Conservation (phyloP, 441 rosid genomes). For the Euphorbia celastroides region DNA sequence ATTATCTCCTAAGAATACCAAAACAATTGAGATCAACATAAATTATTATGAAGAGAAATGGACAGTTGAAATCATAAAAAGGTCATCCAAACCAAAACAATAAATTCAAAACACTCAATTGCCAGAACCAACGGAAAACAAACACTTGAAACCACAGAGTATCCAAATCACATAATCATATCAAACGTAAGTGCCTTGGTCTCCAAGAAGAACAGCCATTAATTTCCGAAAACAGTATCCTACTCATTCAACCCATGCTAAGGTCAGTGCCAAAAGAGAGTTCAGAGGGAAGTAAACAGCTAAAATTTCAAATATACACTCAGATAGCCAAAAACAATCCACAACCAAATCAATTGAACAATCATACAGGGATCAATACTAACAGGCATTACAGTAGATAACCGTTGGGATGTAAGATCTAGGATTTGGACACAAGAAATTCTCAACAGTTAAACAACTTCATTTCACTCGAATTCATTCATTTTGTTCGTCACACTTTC, state of each 20-base stretch:
- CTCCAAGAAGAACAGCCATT: not conserved
- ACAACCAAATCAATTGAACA: conserved; percentile 2
- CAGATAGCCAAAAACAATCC: not conserved
- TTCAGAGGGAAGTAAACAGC: conserved; percentile 5
- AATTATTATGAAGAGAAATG: not conserved
- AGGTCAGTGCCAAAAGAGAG: not conserved
- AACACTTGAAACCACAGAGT: not conserved
- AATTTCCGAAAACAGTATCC: not conserved
- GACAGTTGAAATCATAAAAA: not conserved
- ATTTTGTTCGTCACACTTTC: not conserved
- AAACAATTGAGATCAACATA: not conserved
- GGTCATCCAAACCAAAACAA: not conserved
- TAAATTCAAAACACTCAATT: not conserved
- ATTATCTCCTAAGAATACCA: conserved; percentile 26
- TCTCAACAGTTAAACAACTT: not conserved
- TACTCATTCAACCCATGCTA: not conserved
- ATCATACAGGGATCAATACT: conserved; percentile 15
- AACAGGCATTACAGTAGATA: not conserved
- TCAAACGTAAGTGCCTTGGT: not conserved
- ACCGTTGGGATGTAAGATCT: conserved; percentile 14
- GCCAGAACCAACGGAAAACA: not conserved
- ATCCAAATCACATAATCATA: conserved; percentile 6
- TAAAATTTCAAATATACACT: conserved; percentile 14
- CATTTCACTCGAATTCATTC: not conserved
- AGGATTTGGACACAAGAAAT: conserved; percentile 2